Base-by-base conservation (phyloP, 345 rosid species). In the Eucalyptus albens region DNA sequence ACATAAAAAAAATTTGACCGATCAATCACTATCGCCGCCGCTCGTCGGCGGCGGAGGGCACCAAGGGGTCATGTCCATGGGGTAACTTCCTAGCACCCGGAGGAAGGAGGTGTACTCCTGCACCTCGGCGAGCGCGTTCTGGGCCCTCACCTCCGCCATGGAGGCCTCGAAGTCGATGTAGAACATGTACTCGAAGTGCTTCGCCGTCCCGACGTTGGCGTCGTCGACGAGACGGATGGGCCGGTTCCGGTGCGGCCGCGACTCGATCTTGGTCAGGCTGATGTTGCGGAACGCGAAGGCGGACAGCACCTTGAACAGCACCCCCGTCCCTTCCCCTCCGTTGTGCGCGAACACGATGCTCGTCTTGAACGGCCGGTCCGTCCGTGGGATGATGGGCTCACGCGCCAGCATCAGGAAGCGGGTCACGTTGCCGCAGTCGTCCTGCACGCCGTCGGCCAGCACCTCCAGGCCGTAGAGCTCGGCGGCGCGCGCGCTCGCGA, bases 41-140 rank as follows among this genome's bases (percentile, higher is more conserved):
- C 33, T 60, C 69, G 89, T 42, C 62, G 44, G 87, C 53, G 88
- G 44, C 33, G 97, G 92, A 8, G 98, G 98, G 86, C 93, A 93
- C 98, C 98, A 98, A 10, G 99, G 99, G 15, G 99, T 95, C 99
- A 98, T 98, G 92, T 98, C 99, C 97, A 96, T 98, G 8, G 99
- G 99, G 90, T 98, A 98, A 87, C 99, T 98, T 22, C 99, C 99
- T 89, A 98, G 89, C 47, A 98, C 99, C 92, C 99, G 92, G 90
- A 98, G 93, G 94, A 98, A 98, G 15, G 99, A 98, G 42, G 99
- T 97, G 95, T 95, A 97, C 91, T 98, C 99, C 87, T 98, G 99
- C n/a, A 98, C 99, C 93, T 97, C 99, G 33, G 98, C 94, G 55
- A 98, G 91, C n/a, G 99, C 99, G 91, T 98, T 97, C 89, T 98